phyloP scores from a whole-genome alignment of 805 yeast genomes.

The Barnettozyma botsteinii region DNA sequence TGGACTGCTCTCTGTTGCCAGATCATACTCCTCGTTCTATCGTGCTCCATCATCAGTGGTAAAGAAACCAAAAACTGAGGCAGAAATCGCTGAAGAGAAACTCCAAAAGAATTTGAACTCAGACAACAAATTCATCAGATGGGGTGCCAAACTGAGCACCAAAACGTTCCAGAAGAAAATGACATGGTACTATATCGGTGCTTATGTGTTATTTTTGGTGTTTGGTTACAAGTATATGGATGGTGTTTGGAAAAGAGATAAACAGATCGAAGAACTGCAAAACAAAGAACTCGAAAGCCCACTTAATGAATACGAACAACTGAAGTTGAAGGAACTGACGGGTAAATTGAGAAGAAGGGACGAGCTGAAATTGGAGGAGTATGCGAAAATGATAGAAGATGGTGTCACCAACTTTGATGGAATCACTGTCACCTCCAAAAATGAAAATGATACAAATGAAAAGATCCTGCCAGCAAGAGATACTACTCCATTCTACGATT shows the following conservation, averaged over 20 bases:
- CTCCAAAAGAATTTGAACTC: slow-evolving; percentile 32
- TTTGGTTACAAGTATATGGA: slow-evolving; percentile 63
- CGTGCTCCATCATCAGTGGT: slow-evolving; percentile 18
- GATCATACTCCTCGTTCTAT: slow-evolving; percentile 17
- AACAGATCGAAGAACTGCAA: slow-evolving; percentile 44
- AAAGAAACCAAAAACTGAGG: slow-evolving; percentile 25
- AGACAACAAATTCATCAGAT: slow-evolving; percentile 34
- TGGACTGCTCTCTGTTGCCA: not conserved
- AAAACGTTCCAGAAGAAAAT: slow-evolving; percentile 54
- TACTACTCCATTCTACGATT: slow-evolving; percentile 74
- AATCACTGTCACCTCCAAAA: slow-evolving; percentile 25
- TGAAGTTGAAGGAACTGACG: slow-evolving; percentile 54
- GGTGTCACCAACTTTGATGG: slow-evolving; percentile 28
- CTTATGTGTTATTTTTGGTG: slow-evolving; percentile 48
- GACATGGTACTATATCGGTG: slow-evolving; percentile 58
- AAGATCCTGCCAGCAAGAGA: slow-evolving; percentile 66
- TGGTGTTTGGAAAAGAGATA: slow-evolving; percentile 59
- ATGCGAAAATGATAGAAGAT: slow-evolving; percentile 45
- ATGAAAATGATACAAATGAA: slow-evolving; percentile 30
- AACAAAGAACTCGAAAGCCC: slow-evolving; percentile 31
- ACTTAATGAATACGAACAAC: slow-evolving; percentile 53
- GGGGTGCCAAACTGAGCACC: slow-evolving; percentile 50
- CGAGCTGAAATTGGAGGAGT: slow-evolving; percentile 50
- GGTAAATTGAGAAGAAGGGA: slow-evolving; percentile 63
- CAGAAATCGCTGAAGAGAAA: slow-evolving; percentile 28